Percentiles rank a stretch among this genome's conserved stretches.
phyloP scores from a whole-genome alignment of 805 yeast genomes.

The baker's yeast (Saccharomyces cerevisiae) region DNA sequence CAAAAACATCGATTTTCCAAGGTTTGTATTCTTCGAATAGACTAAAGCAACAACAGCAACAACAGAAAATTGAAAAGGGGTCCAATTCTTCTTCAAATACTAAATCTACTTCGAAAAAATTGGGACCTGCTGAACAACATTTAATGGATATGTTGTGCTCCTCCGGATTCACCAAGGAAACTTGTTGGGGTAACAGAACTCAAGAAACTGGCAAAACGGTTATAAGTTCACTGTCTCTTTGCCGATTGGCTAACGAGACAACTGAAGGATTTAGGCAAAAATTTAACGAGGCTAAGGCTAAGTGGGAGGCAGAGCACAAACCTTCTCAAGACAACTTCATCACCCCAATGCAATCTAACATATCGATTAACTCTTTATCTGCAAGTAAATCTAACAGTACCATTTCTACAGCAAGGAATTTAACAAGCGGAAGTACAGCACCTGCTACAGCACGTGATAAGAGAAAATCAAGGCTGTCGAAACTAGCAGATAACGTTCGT shows the following conservation, averaged over 20 bases:
- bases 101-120: slow-evolving; percentile 35
- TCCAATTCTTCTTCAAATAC: slow-evolving; percentile 38
- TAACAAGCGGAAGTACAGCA: slow-evolving; percentile 1
- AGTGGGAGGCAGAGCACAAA: slow-evolving; percentile 19
- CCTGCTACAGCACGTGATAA: slow-evolving; percentile 26
- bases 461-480: slow-evolving; percentile 51
- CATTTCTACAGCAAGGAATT: not conserved
- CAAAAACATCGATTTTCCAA: slow-evolving; percentile 56
- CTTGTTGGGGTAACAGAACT: slow-evolving; percentile 84
- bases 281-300: slow-evolving; percentile 15
- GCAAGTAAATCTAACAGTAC: slow-evolving; percentile 25
- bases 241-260: slow-evolving; percentile 35
- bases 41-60: slow-evolving; percentile 21
- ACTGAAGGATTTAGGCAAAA: slow-evolving; percentile 27
- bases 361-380: slow-evolving; percentile 7
- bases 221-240: slow-evolving; percentile 56
- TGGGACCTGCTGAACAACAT: slow-evolving; percentile 91
- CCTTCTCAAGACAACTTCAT: slow-evolving; percentile 1
- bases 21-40: slow-evolving; percentile 47
- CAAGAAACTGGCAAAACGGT: slow-evolving; percentile 82
- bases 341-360: slow-evolving; percentile 10
- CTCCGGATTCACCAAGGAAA: slow-evolving; percentile 64
- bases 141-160: slow-evolving; percentile 89
- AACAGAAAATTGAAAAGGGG: not conserved
- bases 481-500: slow-evolving; percentile 51